These are phyloP conservation scores for Gossypium herbaceum DNA, from an alignment of 345 rosid species.

Conservation along the genomic window DNA sequence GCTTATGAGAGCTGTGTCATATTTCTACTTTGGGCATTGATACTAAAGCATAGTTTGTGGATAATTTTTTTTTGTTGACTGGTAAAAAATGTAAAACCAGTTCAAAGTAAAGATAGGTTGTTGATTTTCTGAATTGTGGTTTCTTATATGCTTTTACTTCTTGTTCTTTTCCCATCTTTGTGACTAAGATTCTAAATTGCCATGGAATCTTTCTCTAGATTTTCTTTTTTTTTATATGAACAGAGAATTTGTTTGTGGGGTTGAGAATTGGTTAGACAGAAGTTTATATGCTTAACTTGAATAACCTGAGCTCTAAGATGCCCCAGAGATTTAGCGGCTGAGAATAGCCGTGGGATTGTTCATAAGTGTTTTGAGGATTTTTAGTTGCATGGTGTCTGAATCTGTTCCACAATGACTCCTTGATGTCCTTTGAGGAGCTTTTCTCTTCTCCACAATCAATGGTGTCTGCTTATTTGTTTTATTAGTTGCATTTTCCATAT, in stretches of 20 bases:
- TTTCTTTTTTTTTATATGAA: background rate
- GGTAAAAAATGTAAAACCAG: constrained; percentile 9
- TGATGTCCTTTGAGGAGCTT: background rate
- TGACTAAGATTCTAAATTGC: background rate
- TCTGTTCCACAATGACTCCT: background rate
- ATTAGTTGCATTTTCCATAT: background rate
- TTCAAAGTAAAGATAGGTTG: background rate
- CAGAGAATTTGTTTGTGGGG: background rate
- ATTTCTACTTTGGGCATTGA: constrained; percentile 11
- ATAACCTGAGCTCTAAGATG: background rate
- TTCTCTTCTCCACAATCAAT: background rate
- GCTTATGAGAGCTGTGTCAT: background rate
- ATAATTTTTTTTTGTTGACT: background rate
- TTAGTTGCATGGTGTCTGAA: background rate
- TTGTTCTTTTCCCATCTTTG: background rate
- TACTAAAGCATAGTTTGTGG: constrained; percentile 8
- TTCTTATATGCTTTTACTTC: background rate
- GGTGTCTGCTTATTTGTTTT: background rate
- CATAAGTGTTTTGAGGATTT: background rate
- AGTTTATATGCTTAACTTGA: background rate
- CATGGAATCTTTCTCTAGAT: background rate
- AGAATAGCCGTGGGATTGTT: background rate
- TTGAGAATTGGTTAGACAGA: background rate
- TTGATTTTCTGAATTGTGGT: constrained; percentile 1
- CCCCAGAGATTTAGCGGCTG: background rate